Evolutionary conservation across 495 filamentous ascomycete species (phyloP).

Genomic region (Penicillium subrubescens): DNA sequence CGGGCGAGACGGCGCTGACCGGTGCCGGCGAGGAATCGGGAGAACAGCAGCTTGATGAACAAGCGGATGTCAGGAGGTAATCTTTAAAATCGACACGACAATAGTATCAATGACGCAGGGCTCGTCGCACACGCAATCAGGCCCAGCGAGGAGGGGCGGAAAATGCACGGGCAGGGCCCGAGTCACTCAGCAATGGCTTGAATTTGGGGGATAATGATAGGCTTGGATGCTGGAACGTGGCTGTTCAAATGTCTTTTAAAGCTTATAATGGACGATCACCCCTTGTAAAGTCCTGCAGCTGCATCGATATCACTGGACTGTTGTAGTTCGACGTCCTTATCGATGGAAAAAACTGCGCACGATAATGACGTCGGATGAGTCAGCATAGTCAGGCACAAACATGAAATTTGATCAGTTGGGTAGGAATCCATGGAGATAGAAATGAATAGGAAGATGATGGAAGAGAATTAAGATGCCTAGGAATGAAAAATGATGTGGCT

Average conservation of each 20-base stretch:
- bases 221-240: background rate
- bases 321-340: constrained; percentile 6
- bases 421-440: background rate
- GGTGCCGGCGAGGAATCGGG: constrained; percentile 37
- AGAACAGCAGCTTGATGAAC: constrained; percentile 37
- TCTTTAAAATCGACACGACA: constrained; percentile 21
- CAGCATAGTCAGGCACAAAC: constrained; percentile 18
- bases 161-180: constrained; percentile 9
- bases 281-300: constrained; percentile 9
- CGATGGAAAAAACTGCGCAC: constrained; percentile 2
- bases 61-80: background rate
- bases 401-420: background rate
- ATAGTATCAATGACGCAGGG: constrained; percentile 29
- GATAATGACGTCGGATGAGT: constrained; percentile 38
- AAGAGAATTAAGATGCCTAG: background rate
- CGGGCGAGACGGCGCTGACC: constrained; percentile 37
- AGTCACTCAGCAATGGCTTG: constrained; percentile 12
- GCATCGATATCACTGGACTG: background rate
- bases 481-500: background rate
- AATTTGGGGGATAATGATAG: background rate
- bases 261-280: constrained; percentile 18
- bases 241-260: constrained; percentile 5
- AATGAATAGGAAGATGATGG: background rate
- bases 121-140: constrained; percentile 23
- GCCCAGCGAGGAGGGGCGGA: constrained; percentile 14